Conservation (phyloP, 345 rosid species). For the Melastoma malabathricum region DNA sequence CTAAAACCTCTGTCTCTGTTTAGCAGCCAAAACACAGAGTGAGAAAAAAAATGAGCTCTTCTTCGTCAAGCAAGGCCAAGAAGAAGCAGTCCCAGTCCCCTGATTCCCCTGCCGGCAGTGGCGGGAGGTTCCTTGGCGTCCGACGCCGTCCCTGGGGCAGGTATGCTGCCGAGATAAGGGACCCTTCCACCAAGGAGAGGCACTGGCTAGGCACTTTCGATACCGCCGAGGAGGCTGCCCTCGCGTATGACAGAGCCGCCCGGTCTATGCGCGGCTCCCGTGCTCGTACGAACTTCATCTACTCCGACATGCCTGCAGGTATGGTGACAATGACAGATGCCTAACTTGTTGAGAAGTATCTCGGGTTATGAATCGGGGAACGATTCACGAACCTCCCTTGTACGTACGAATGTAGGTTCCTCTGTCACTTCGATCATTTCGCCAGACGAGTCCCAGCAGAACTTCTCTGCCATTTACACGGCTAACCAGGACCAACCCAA, state of each 20-base stretch:
- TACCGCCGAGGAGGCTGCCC: conserved; percentile 74
- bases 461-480: conserved; percentile 7
- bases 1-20: not conserved
- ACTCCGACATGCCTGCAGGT: conserved; percentile 58
- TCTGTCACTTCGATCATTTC: conserved; percentile 66
- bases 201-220: conserved; percentile 87
- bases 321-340: no score
- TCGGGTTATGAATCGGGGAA: no score
- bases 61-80: conserved; percentile 37
- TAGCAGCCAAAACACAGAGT: no score
- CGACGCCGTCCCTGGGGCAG: conserved; percentile 83
- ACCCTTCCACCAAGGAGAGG: conserved; percentile 72
- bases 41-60: conserved; percentile 23
- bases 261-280: conserved; percentile 65
- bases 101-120: conserved; percentile 6
- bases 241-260: conserved; percentile 77
- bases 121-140: conserved; percentile 48
- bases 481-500: conserved; percentile 7
- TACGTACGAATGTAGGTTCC: conserved; percentile 17
- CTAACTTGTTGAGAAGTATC: no score
- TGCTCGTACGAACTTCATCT: conserved; percentile 71
- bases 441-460: conserved; percentile 22
- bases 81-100: conserved; percentile 37
- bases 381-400: no score
- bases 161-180: conserved; percentile 76